Evolutionary conservation across 2,329 filamentous ascomycete genomes (phyloP), one percentile per base, ranked within the genome.

Genomic region (Periconia sp.): DNA sequence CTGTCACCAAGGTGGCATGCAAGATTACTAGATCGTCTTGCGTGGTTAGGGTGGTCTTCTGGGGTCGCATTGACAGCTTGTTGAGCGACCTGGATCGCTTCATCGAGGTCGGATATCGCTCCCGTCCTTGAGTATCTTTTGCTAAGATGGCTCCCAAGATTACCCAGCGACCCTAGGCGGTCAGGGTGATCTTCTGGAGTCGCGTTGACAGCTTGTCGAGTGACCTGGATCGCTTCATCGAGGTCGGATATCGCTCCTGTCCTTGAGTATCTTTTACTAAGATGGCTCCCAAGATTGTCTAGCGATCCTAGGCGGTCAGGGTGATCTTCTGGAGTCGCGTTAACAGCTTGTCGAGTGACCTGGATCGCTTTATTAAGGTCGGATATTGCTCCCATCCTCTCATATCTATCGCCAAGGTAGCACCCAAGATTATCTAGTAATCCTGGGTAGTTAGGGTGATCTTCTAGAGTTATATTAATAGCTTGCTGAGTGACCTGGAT

Each of bases 381-480:
- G n/a, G n/a, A n/a, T n/a, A 39, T 31, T n/a, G 26, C 4, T n/a
- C 40, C 40, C 9, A 24, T 39, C 34, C 28, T 12, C n/a, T 44
- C 10, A 17, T 25, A 44, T 39, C 40, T 23, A 5, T 10, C 15
- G 28, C 28, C 15, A 19, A 40, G 29, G n/a, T 7, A 9, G 37
- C 13, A 23, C 34, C 37, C 37, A 23, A 38, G 40, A 34, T 30
- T 30, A 34, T 36, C 32, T 15, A 43, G 38, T 9, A 13, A 11
- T 4, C 9, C 16, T 22, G 40, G 34, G 24, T 35, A 35, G 26
- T 44, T 16, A n/a, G 40, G 35, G 22, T 44, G 25, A 11, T n/a
- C 31, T 6, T 34, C 8, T 7, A 17, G 31, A 34, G 31, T 22
- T 5, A 17, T 17, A 34, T 34, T n/a, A 17, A 34, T n/a, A 6